Evolutionary conservation across 1,284 basidiomycete genomes (phyloP).

Genomic region (Prillingera fragicola): DNA sequence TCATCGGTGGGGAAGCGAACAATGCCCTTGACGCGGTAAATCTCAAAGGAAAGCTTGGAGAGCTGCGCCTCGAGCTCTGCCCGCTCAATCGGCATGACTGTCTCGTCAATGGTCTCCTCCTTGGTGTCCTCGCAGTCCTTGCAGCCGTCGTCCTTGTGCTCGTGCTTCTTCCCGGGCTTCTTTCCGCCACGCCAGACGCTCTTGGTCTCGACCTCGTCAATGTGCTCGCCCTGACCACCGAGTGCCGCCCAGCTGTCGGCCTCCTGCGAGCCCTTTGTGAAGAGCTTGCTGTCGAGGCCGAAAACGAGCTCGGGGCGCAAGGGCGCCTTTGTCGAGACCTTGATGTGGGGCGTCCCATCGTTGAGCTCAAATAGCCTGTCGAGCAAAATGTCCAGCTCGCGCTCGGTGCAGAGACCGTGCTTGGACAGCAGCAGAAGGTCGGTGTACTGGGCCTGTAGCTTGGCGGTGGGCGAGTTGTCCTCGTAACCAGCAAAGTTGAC

Average conservation of each 20-base stretch:
- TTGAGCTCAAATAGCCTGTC: slow-evolving; percentile 85
- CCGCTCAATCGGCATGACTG: too few species aligned
- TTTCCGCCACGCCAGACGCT: slow-evolving; percentile 55
- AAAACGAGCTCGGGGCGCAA: slow-evolving; percentile 66
- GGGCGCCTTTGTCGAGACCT: slow-evolving; percentile 49
- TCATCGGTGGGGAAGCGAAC: neutral
- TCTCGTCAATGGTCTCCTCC: slow-evolving; percentile 1
- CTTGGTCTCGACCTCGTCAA: slow-evolving; percentile 76
- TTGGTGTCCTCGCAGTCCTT: slow-evolving; percentile 1
- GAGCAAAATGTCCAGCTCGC: slow-evolving; percentile 68
- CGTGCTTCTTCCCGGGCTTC: slow-evolving; percentile 24
- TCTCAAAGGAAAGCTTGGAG: slow-evolving; percentile 37
- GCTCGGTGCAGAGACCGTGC: slow-evolving; percentile 71
- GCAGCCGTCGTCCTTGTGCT: slow-evolving; percentile 26
- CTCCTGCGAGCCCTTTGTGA: slow-evolving; percentile 48
- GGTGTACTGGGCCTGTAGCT: slow-evolving; percentile 88
- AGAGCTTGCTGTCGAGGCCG: slow-evolving; percentile 73
- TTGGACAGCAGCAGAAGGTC: slow-evolving; percentile 86
- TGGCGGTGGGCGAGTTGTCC: slow-evolving; percentile 78
- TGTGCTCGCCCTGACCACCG: slow-evolving; percentile 48
- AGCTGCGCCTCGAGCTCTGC: slow-evolving; percentile 51
- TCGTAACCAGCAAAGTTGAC: slow-evolving; percentile 83
- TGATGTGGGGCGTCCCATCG: slow-evolving; percentile 76
- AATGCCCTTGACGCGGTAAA: slow-evolving; percentile 41
- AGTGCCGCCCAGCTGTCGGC: slow-evolving; percentile 30